Conservation (phyloP, 176 grass and related monocot genomes). For the Chrysopogon serrulatus region DNA sequence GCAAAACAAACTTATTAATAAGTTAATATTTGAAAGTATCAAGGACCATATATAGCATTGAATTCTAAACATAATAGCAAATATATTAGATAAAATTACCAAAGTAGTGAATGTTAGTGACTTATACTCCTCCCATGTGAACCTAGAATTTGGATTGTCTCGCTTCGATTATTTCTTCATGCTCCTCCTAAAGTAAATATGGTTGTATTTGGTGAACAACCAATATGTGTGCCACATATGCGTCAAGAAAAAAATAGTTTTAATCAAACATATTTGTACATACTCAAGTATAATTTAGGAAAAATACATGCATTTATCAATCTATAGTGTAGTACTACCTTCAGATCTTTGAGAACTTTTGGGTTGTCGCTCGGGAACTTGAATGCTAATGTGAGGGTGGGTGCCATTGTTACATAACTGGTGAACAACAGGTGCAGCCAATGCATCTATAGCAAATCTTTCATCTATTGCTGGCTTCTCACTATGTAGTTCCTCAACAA, state of each 20-base stretch:
- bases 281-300: too few relatives aligned
- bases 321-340: neutral
- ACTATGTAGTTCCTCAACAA: neutral
- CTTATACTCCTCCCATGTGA: constrained; percentile 25
- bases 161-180: neutral
- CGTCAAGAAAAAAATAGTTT: too few relatives aligned
- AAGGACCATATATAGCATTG: too few relatives aligned
- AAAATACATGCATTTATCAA: neutral
- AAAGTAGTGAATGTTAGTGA: constrained; percentile 4
- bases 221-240: too few relatives aligned
- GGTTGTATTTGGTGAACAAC: too few relatives aligned
- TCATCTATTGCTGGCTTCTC: neutral
- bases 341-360: neutral
- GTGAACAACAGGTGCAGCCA: neutral
- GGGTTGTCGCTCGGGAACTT: constrained; percentile 6
- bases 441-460: neutral
- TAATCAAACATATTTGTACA: neutral
- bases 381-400: neutral
- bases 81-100: too few relatives aligned
- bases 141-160: neutral
- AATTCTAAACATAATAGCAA: too few relatives aligned
- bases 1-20: neutral
- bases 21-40: neutral
- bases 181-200: neutral
- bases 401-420: neutral